A percentile compares a stretch with the other conserved stretches of the same genome.
Conservation (phyloP, 345 rosid species). For the Brassica carinata region DNA sequence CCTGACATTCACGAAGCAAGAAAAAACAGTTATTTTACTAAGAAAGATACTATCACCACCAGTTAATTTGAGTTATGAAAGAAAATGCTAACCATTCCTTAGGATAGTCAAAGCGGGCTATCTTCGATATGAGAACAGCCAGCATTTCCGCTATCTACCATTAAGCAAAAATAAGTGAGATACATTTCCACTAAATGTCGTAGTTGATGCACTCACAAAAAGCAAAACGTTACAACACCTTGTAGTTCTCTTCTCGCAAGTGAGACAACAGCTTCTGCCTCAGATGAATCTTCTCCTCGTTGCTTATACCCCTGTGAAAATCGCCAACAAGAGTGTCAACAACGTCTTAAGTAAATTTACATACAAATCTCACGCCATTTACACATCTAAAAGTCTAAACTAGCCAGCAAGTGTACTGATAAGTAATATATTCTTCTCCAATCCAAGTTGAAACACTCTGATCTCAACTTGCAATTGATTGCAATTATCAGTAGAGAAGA, state of each 20-base stretch:
- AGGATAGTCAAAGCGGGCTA: conserved; percentile 96
- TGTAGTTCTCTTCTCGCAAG: conserved; percentile 80
- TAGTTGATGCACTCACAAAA: neutral
- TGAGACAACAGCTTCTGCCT: conserved; percentile 74
- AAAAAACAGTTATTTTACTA: conserved; percentile 11
- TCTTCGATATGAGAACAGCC: conserved; percentile 87
- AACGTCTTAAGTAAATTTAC: conserved; percentile 7
- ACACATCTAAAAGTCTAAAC: conserved; percentile 1
- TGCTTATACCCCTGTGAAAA: conserved; percentile 76
- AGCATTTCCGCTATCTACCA: conserved; percentile 78
- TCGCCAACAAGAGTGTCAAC: conserved; percentile 22
- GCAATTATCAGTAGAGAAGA: neutral
- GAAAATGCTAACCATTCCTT: conserved; percentile 58
- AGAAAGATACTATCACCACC: neutral
- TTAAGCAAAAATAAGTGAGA: conserved; percentile 15
- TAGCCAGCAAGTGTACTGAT: neutral
- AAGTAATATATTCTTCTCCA: neutral
- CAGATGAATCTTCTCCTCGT: conserved; percentile 78
- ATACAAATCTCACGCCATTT: conserved; percentile 1
- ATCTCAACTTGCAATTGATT: conserved; percentile 1
- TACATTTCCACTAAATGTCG: neutral
- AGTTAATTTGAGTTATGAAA: neutral
- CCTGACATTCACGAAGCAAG: conserved; percentile 53
- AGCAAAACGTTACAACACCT: conserved; percentile 49
- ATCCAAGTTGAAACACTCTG: neutral